Evolutionary conservation across 192 early-diverging fungal species (phyloP), one percentile per base, ranked within the genome.

Genomic region (Linnemannia schmuckeri): DNA sequence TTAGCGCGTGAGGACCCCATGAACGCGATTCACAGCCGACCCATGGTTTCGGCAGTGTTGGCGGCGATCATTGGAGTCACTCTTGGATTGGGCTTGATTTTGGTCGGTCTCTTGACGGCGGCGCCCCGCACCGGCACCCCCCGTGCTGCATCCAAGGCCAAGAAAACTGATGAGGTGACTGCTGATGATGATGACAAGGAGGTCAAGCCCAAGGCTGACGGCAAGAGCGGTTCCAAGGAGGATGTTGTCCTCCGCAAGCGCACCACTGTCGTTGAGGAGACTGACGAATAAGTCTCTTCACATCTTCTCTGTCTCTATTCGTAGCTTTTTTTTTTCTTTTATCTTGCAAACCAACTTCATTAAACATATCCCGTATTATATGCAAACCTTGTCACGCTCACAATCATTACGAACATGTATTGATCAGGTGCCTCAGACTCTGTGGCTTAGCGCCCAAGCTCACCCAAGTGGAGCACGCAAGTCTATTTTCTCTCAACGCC

Each of bases 151-250:
- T 82, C 78, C 41, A 77, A 82, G 74, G 87, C 83, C 72, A 90
- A 90, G 74, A 90, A 90, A 78, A 88, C 83, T 27, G 89, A 89
- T n/a, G 89, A 78, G 69, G 82, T 70, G 70, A 88, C 85, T 27
- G 72, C 82, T 27, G 85, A 90, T 73, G 89, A 87, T 72, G 75
- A 70, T 20, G 88, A 78, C n/a, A 68, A 70, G 27, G 55, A 41
- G 44, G 72, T 74, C 49, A 66, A 35, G 37, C 24, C 41, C 49
- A 52, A 74, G 68, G 61, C 30, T 2, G 70, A 72, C 15, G 55
- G 30, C 71, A 66, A 78, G n/a, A 54, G 38, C 57, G 75, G 72
- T 63, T 57, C 33, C 41, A 72, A 86, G 73, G 77, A 76, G 1
- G 79, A 73, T 33, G 7, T 46, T 35, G 74, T 24, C 0, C 66